Percentiles rank a stretch among this genome's conserved stretches.
Evolutionary conservation across 2,329 filamentous ascomycete genomes (phyloP).

Genomic region (Arthrobotrys iridis): DNA sequence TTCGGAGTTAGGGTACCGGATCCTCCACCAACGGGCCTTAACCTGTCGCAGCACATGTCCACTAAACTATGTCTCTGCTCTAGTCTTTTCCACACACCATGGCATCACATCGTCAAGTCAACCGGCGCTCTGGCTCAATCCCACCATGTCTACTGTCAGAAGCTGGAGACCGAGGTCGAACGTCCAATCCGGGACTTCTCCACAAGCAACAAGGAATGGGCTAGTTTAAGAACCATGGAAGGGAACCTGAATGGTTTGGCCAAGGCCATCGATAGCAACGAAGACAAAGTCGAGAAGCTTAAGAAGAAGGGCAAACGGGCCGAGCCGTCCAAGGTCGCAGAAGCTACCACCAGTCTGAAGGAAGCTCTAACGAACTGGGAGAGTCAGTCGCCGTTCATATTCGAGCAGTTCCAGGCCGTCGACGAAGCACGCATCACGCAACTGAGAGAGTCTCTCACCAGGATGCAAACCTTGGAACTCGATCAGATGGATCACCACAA

Average conservation of each 20-base stretch:
- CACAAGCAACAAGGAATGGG: conserved; percentile 76
- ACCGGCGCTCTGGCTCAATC: conserved; percentile 83
- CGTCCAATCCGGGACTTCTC: conserved; percentile 80
- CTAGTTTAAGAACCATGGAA: conserved; percentile 81
- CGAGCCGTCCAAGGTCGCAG: conserved; percentile 79
- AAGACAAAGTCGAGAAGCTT: conserved; percentile 86
- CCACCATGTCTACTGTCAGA: conserved; percentile 80
- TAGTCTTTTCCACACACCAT: conserved; percentile 89
- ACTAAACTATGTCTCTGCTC: not conserved
- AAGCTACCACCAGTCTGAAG: conserved; percentile 77
- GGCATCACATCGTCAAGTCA: conserved; percentile 84
- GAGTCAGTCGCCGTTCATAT: conserved; percentile 91
- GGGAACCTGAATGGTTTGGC: conserved; percentile 82
- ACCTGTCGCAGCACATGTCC: not conserved
- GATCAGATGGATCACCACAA: conserved; percentile 83
- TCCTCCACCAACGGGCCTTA: not conserved
- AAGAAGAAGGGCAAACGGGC: conserved; percentile 80
- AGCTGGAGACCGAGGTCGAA: conserved; percentile 90
- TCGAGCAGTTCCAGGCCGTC: conserved; percentile 87
- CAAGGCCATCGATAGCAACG: conserved; percentile 83
- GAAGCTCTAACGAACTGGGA: conserved; percentile 88
- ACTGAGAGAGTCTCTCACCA: conserved; percentile 87
- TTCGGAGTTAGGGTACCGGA: conserved; percentile 83
- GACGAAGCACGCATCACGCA: conserved; percentile 91
- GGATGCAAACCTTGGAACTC: conserved; percentile 90